Evolutionary conservation across 495 filamentous ascomycete genomes (phyloP), one percentile per base, ranked within the genome.

Genomic region (Hypoxylon fragiforme): DNA sequence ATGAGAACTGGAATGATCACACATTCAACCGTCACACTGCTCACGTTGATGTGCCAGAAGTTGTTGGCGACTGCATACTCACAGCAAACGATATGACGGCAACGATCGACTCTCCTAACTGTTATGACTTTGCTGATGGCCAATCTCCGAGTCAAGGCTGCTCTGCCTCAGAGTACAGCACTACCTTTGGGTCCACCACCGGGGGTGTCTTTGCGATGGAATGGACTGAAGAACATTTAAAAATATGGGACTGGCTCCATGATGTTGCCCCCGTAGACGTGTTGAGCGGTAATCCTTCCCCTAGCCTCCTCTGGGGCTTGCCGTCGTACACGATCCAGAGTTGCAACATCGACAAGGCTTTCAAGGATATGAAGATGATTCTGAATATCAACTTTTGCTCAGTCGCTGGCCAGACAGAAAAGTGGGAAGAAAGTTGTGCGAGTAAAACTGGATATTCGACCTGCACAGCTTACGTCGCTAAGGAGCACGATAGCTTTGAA

Each of bases 171-270:
- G 69, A 74, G 54, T 50, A 52, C 20, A 86, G 81, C 41, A 86
- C 85, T 21, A 74, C 71, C 20, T 79, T 77, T 1, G 90, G 89
- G 66, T 91, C 86, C 62, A 5, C 39, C 9, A 66, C 68, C 7
- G 89, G 90, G 36, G 90, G 89, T 60, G 76, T 91, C 7, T 79
- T 90, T 58, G 88, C 88, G 2, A 85, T 86, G 67, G 79, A 92
- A 60, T 91, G 87, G 87, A 85, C 76, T 20, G 70, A 72, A 3
- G 62, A 79, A 6, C 74, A 61, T 52, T 82, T 95, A 65, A 83
- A 82, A 57, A 81, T 96, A 46, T 95, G 82, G 81, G 86, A 83
- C 73, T 92, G 89, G 72, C 63, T 85, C 9, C 80, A 81, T 15
- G 46, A 54, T 8, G 51, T 59, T 0, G 82, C 86, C 34, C 74